Percentiles rank a stretch among this genome's conserved stretches.
Evolutionary conservation across 495 filamentous ascomycete species (phyloP).

Genomic region (Talaromyces nanjingensis): DNA sequence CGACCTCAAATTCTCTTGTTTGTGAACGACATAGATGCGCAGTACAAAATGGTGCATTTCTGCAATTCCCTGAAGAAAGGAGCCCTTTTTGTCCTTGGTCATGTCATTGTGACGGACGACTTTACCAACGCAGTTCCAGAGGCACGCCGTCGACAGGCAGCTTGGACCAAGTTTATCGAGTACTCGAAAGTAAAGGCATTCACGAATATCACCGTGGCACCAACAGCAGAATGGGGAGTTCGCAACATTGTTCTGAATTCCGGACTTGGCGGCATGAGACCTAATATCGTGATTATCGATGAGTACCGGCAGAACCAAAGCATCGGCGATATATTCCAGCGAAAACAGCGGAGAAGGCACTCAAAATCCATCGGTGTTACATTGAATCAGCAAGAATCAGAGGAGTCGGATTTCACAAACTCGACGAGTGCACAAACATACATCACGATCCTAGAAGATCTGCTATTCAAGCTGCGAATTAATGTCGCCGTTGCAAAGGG

Average conservation of each 20-base stretch:
- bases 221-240: slow-evolving; percentile 77
- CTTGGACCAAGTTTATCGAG: slow-evolving; percentile 82
- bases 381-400: slow-evolving; percentile 18
- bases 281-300: slow-evolving; percentile 78
- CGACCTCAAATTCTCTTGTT: slow-evolving; percentile 78
- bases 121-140: slow-evolving; percentile 73
- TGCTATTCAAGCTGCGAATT: slow-evolving; percentile 68
- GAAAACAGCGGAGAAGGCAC: slow-evolving; percentile 19
- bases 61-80: slow-evolving; percentile 91
- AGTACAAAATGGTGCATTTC: slow-evolving; percentile 79
- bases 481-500: slow-evolving; percentile 85
- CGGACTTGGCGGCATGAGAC: slow-evolving; percentile 83
- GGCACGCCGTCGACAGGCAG: slow-evolving; percentile 69
- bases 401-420: slow-evolving; percentile 36
- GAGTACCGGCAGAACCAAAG: slow-evolving; percentile 54
- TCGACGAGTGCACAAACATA: slow-evolving; percentile 63
- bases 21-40: slow-evolving; percentile 70
- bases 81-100: slow-evolving; percentile 74
- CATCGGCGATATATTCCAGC: slow-evolving; percentile 39
- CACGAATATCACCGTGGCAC: slow-evolving; percentile 76
- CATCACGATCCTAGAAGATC: slow-evolving; percentile 76
- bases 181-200: slow-evolving; percentile 87
- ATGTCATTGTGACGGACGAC: slow-evolving; percentile 80
- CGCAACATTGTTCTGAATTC: slow-evolving; percentile 75
- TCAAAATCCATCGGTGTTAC: slow-evolving; percentile 10